Base-by-base conservation (phyloP, 306 rosid species). In the Cicer judaicum region DNA sequence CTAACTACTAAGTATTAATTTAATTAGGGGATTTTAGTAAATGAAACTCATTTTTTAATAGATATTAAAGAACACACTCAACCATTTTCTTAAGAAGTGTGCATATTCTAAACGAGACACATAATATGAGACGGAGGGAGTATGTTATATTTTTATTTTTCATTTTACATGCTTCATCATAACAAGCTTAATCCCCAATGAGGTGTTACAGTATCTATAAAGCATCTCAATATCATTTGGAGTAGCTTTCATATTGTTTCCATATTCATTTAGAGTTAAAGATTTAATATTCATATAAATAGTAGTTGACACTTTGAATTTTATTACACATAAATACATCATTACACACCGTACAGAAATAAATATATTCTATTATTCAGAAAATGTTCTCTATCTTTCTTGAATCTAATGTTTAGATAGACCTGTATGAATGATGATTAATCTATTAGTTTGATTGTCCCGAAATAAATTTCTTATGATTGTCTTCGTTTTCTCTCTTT, bases 401-500 rank as follows among this genome's bases (percentile, higher is more conserved):
- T 39, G 29, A 2, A 34, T 64, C 53, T 36, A 29, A 19, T 76
- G 47, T 70, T 57, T 57, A 56, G 39, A 34, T 15, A 14, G 13
- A 38, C 40, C 52, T 41, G 19, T 19, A 6, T 10, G 19, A 54
- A n/a, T 68, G 53, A 50, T 34, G 10, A 46, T 48, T 68, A 57
- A 19, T 48, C 47, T 61, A 42, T 39, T 13, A n/a, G 70, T 77
- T 43, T 57, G 34, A 24, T 66, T 46, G 41, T 68, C 34, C 49
- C 77, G 60, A 64, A 54, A 64, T 64, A 57, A 50, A 61, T 53
- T 52, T 55, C 74, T 70, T 78, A 42, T 53, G 19, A 1, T 60
- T 40, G 38, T 46, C 64, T 12, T 36, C 66, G 21, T 18, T 44
- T 34, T 73, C 57, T 78, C 54, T 60, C 40, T 60, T 64, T 64